Conservation (phyloP, 257 asterid species). For the Solanum medicagineum region DNA sequence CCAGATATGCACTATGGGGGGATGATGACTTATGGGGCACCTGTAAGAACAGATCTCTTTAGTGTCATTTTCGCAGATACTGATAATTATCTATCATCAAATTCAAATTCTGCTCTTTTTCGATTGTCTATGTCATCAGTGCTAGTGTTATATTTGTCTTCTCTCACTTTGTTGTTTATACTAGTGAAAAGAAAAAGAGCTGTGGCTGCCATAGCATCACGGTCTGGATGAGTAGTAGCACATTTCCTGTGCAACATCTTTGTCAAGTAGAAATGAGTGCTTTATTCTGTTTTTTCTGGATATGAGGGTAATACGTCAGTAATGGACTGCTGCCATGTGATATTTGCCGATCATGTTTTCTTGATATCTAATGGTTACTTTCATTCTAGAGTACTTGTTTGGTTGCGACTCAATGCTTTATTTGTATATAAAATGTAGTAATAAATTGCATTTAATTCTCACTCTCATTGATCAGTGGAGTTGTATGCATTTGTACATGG, state of each 20-base stretch:
- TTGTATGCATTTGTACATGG: neutral
- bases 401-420: neutral
- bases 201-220: neutral
- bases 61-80: neutral
- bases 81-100: neutral
- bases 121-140: neutral
- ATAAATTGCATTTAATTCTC: neutral
- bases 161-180: neutral
- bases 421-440: neutral
- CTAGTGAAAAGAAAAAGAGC: neutral
- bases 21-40: conserved; percentile 55
- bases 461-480: neutral
- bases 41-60: conserved; percentile 28
- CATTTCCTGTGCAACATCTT: neutral
- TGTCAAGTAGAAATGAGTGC: neutral
- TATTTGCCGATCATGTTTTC: neutral
- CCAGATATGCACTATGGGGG: conserved; percentile 56
- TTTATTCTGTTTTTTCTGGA: neutral
- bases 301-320: neutral
- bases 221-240: neutral
- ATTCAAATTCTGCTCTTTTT: neutral
- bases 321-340: neutral
- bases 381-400: neutral
- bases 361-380: neutral
- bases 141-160: neutral